Conservation (phyloP, 345 rosid species). For the Eucalyptus paniculata region DNA sequence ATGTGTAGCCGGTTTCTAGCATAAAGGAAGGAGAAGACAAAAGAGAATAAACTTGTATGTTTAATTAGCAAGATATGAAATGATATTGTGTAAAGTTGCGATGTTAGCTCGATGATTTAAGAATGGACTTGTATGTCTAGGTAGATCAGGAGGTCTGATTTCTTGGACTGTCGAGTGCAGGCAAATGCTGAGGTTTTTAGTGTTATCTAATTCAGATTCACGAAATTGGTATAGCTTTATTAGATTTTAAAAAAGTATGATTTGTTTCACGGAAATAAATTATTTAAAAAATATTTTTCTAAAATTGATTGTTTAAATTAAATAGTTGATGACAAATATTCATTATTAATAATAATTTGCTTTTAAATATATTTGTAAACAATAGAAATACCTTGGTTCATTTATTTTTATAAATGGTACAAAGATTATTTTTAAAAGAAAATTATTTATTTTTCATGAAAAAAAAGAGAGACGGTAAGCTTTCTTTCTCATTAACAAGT, state of each 20-base stretch:
- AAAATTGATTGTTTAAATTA: neutral
- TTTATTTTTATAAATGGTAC: fast-evolving
- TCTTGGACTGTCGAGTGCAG: neutral
- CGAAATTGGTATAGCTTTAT: neutral
- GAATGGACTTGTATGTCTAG: neutral
- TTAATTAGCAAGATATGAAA: neutral
- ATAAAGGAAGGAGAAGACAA: neutral
- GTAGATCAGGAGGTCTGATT: neutral
- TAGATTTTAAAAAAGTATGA: neutral
- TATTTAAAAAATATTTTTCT: fast-evolving
- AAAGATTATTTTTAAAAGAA: neutral
- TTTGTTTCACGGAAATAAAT: neutral
- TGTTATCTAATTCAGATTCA: neutral
- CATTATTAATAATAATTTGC: neutral
- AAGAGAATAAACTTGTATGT: neutral
- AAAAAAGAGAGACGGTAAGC: neutral
- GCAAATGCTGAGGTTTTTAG: neutral
- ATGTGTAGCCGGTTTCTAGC: neutral
- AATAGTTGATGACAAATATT: too few species aligned
- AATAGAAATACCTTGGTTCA: fast-evolving
- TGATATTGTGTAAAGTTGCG: neutral
- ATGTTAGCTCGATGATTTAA: neutral
- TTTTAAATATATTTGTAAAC: neutral
- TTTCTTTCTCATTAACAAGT: too few species aligned
- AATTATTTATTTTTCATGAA: too few species aligned